Evolutionary conservation across 352 stramenopile species (phyloP), one percentile per base, ranked within the genome.

Genomic region (Phytophthora macrochlamydospora): DNA sequence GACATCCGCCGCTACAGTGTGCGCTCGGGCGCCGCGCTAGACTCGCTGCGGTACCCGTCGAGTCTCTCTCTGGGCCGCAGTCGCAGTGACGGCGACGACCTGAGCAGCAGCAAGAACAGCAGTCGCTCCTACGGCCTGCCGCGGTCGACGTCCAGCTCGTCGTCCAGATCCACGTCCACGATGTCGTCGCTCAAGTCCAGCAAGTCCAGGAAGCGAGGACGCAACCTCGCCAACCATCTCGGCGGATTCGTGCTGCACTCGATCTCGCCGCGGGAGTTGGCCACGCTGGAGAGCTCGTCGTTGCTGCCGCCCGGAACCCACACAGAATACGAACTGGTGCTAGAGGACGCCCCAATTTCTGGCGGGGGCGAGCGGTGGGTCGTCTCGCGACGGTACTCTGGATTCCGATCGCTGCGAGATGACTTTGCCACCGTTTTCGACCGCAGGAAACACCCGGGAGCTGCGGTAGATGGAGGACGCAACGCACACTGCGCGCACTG

Each of bases 301-400:
- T 51, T 81, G 13, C 58, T 65, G 38, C 69, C 69, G 14, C 74
- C 75, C 0, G 74, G 75, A 1, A 86, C 76, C 14, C 71, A 87
- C 73, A 91, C 73, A 1, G 79, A 92, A 56, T 93, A 93, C 70
- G 73, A 86, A 30, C 61, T 90, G n/a, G 75, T 88, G 42, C 73
- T 85, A 1, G 71, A 80, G 11, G 60, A 67, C 44, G 55, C 59
- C 1, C 51, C 64, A 37, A 43, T 53, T 7, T 59, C 65, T 7
- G 51, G 50, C 35, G 44, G 42, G n/a, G 73, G 67, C 9, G 60
- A 78, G 48, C 67, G 70, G 40, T 93, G 85, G 85, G 71, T 86
- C 60, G 78, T 93, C 63, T 72, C 79, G 55, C 78, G 85, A 11
- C 81, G 85, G 11, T 93, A 87, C 65, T 91, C 83, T 43, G 71